These are phyloP conservation scores for Alternaria burnsii DNA, from an alignment of 2,329 filamentous ascomycete species.

Conservation along the genomic window DNA sequence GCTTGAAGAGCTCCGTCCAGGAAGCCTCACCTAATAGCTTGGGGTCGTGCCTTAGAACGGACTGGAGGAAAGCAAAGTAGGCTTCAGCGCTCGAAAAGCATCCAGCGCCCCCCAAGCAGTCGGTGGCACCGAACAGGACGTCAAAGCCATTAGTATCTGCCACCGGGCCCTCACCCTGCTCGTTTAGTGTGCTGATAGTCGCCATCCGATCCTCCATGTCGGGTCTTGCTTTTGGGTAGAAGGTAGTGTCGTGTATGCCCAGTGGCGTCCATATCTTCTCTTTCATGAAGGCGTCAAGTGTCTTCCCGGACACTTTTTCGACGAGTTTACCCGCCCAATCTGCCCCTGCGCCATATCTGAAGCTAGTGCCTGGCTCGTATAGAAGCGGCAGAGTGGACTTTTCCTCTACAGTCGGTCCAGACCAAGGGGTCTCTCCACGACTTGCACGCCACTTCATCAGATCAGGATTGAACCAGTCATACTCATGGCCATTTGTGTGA, in stretches of 20 bases:
- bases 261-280: slow-evolving; percentile 53
- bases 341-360: slow-evolving; percentile 61
- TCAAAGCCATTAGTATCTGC: neutral
- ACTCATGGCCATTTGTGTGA: slow-evolving; percentile 58
- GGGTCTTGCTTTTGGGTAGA: slow-evolving; percentile 54
- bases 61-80: slow-evolving; percentile 43
- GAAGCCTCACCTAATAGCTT: slow-evolving; percentile 25
- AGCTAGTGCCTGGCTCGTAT: slow-evolving; percentile 68
- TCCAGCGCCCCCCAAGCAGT: slow-evolving; percentile 40
- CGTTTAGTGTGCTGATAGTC: slow-evolving; percentile 38
- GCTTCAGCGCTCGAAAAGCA: slow-evolving; percentile 31
- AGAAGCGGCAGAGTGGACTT: slow-evolving; percentile 61
- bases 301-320: slow-evolving; percentile 50
- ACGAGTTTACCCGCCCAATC: slow-evolving; percentile 58
- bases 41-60: slow-evolving; percentile 32
- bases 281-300: slow-evolving; percentile 49
- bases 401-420: slow-evolving; percentile 60
- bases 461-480: slow-evolving; percentile 56
- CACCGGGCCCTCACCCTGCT: slow-evolving; percentile 3
- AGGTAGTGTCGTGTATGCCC: slow-evolving; percentile 60
- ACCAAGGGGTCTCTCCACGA: slow-evolving; percentile 39
- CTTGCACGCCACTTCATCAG: slow-evolving; percentile 48
- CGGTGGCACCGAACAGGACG: slow-evolving; percentile 9
- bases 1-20: slow-evolving; percentile 40
- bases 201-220: slow-evolving; percentile 31